Base-by-base conservation (phyloP, 345 rosid genomes). In the Eucalyptus erythrocorys region DNA sequence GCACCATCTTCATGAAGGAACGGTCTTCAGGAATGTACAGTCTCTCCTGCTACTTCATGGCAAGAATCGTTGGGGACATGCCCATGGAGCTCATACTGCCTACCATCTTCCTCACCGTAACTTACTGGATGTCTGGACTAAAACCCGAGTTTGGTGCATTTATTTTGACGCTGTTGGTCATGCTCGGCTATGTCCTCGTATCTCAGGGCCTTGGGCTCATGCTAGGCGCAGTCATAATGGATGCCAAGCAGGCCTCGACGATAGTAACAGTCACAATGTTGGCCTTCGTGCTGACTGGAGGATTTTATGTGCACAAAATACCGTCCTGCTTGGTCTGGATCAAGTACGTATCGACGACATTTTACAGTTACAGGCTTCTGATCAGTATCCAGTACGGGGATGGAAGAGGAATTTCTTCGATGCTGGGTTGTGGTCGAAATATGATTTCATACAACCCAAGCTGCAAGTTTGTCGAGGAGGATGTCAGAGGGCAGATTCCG, bases 41-140 rank as follows among this genome's bases (percentile, higher is more conserved):
- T 40, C 96, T 97, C 27, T 97, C 99, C 12, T 94, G 98, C 0
- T 96, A 97, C 91, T 97, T 96, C 96, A 96, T 96, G 97, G 96
- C 99, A 3, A 93, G 98, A 22, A 92, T 95, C 21, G 91, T 95
- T 1, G 99, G 99, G 81, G 98, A 97, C 57, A 92, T 96, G 86
- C 95, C 99, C 15, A 95, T 96, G 98, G 99, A 97, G 87, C 98
- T 97, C 30, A 95, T 95, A 87, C 99, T 97, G 42, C 99, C 99
- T 2, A 92, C 96, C 1, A 89, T 94, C 47, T 97, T 96, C 92
- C 94, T 96, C 55, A 68, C 93, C 11, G 55, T 95, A 80, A 85
- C 95, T 17, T 97, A 97, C 86, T 97, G 99, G 99, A 97, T 97
- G 99, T 91, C 96, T 3, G 96, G 95, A 30, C 88, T 97, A 85